Conservation (phyloP, 2,329 filamentous ascomycete genomes). For the Pestalotiopsis fici region DNA sequence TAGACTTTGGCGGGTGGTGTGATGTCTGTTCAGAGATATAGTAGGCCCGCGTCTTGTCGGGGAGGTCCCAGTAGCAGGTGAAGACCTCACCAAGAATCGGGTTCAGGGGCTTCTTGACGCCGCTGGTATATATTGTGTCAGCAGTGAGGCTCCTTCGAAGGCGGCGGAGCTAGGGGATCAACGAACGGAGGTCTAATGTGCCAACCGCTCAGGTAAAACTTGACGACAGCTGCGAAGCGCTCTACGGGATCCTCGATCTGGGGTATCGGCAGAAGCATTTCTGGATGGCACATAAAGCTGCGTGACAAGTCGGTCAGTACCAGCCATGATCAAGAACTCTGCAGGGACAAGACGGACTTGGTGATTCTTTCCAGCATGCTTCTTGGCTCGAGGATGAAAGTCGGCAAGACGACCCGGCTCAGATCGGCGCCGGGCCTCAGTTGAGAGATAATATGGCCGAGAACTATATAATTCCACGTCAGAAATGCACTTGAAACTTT, state of each 20-base stretch:
- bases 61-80: slow-evolving; percentile 93
- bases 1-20: slow-evolving; percentile 97
- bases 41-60: slow-evolving; percentile 82
- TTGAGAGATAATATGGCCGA: slow-evolving; percentile 96
- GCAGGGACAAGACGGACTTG: slow-evolving; percentile 64
- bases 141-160: slow-evolving; percentile 10
- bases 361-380: slow-evolving; percentile 99
- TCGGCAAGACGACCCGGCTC: slow-evolving; percentile 90
- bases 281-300: slow-evolving; percentile 99
- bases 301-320: slow-evolving; percentile 13
- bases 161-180: neutral
- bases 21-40: slow-evolving; percentile 98
- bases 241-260: slow-evolving; percentile 84
- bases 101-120: slow-evolving; percentile 97
- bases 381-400: slow-evolving; percentile 95
- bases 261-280: slow-evolving; percentile 88
- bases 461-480: slow-evolving; percentile 57
- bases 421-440: slow-evolving; percentile 92
- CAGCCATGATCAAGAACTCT: neutral
- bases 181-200: slow-evolving; percentile 95
- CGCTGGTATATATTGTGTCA: slow-evolving; percentile 50
- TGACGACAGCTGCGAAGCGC: slow-evolving; percentile 92
- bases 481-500: slow-evolving; percentile 7
- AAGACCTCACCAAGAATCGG: slow-evolving; percentile 94
- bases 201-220: slow-evolving; percentile 98